Base-by-base conservation (phyloP, 1,139 yeast species). In the Zhuliangozyma parablackwelliae region DNA sequence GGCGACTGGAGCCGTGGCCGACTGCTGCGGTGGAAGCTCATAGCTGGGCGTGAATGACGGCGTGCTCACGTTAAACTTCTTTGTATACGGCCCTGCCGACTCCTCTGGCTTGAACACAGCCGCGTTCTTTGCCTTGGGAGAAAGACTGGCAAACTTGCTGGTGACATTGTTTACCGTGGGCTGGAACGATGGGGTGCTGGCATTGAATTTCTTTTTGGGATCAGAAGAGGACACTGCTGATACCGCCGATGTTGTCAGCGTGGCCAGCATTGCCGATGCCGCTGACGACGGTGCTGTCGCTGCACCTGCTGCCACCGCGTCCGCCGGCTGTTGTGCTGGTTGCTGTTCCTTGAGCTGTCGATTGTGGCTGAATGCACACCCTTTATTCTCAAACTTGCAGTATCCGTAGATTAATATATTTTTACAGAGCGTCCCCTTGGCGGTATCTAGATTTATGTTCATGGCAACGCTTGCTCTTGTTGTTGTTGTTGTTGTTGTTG, bases 361-460 rank as follows among this genome's bases (percentile, higher is more conserved):
- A 33, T 75, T 78, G 52, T 88, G 96, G 38, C 78, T 80, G 56
- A 87, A 88, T 3, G 84, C 85, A 57, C 96, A 88, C 13, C 96
- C 96, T 53, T 87, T 88, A 49, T 85, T 85, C 49, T 86, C 92
- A 62, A 77, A 88, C 59, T 87, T 87, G 67, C 97, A 89, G 52
- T 76, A 87, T 8, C 96, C 97, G 62, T 87, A 89, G 33, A 87
- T 86, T 36, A 82, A 76, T 40, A 88, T 81, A 55, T 88, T 88
- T 57, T 92, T 75, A 62, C 97, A 88, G 41, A 85, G 89, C 29
- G 88, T 82, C 48, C 82, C 87, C 58, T 77, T 81, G 7, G 94
- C 90, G 69, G 68, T 56, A 39, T 69, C 75, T 36, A 65, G 56
- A 52, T 69, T 69, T 44, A 69, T 65, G 49, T 69, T 69, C 74